Conservation (phyloP, 106 monocot species). For the Vanilla planifolia region DNA sequence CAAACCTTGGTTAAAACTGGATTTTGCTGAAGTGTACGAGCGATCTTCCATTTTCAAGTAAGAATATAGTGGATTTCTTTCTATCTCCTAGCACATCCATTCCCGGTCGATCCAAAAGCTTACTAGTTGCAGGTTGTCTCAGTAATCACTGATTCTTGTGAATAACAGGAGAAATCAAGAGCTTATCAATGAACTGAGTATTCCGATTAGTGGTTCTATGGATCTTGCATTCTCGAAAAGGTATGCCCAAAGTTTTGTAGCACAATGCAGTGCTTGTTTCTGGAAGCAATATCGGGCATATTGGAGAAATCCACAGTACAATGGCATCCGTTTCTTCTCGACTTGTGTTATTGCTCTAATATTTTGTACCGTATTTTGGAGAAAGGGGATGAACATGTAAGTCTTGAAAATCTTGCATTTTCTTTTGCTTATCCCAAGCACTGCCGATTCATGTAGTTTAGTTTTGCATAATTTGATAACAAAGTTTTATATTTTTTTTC, state of each 20-base stretch:
- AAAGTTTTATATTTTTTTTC: too few relatives aligned
- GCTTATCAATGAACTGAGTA: constrained; percentile 51
- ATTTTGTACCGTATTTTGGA: constrained; percentile 78
- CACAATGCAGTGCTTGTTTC: constrained; percentile 57
- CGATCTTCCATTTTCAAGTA: constrained; percentile 46
- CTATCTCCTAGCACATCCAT: too few relatives aligned
- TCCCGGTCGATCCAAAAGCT: too few relatives aligned
- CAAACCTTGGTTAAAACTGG: constrained; percentile 37
- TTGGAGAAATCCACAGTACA: constrained; percentile 83
- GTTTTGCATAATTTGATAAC: too few relatives aligned
- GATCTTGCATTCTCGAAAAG: constrained; percentile 61
- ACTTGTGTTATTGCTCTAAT: constrained; percentile 45
- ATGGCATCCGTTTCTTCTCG: constrained; percentile 43
- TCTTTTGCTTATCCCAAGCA: too few relatives aligned
- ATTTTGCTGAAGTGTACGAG: constrained; percentile 68
- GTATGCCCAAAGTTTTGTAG: constrained; percentile 42
- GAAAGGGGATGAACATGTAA: constrained; percentile 52
- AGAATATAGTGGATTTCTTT: constrained; percentile 12
- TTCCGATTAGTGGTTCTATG: constrained; percentile 32
- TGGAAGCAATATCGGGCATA: constrained; percentile 92
- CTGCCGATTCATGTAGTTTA: too few relatives aligned
- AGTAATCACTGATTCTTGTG: not conserved
- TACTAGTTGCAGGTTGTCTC: too few relatives aligned
- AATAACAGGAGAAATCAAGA: constrained; percentile 49
- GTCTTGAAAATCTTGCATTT: constrained; percentile 8